Percentiles rank a stretch among this genome's conserved stretches.
These are phyloP conservation scores for Alternaria rosae DNA, from an alignment of 2,329 filamentous ascomycete species.

Conservation along the genomic window DNA sequence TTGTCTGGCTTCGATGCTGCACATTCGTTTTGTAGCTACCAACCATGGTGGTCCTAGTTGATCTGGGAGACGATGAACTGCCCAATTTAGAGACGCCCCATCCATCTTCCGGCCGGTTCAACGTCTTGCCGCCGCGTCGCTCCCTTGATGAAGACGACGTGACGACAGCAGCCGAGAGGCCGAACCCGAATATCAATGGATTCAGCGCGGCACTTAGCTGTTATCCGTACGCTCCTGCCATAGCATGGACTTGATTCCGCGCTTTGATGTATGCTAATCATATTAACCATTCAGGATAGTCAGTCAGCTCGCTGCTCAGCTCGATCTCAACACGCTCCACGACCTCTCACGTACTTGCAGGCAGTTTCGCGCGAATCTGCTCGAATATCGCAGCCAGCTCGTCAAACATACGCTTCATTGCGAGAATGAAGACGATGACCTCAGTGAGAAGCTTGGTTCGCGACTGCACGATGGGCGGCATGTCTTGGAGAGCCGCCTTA, in stretches of 20 bases:
- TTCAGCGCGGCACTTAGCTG: conserved; percentile 70
- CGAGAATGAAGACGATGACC: conserved; percentile 69
- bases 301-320: conserved; percentile 73
- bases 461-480: conserved; percentile 33
- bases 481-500: conserved; percentile 47
- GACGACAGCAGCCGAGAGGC: conserved; percentile 40
- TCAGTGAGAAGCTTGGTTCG: conserved; percentile 61
- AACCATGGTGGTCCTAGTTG: conserved; percentile 55
- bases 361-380: conserved; percentile 76
- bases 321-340: conserved; percentile 89
- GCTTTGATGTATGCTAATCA: conserved; percentile 41
- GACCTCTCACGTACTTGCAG: conserved; percentile 83
- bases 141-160: conserved; percentile 25
- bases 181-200: conserved; percentile 64
- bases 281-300: conserved; percentile 68
- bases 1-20: conserved; percentile 41
- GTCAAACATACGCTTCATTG: conserved; percentile 80
- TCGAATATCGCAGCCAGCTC: conserved; percentile 79
- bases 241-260: conserved; percentile 40
- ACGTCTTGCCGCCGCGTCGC: conserved; percentile 40
- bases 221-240: conserved; percentile 68
- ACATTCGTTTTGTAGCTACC: conserved; percentile 14
- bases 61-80: conserved; percentile 53
- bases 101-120: conserved; percentile 25
- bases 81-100: conserved; percentile 29